Evolutionary conservation across 768 basidiomycete species (phyloP).

Genomic region (Albatrellus ellisii): DNA sequence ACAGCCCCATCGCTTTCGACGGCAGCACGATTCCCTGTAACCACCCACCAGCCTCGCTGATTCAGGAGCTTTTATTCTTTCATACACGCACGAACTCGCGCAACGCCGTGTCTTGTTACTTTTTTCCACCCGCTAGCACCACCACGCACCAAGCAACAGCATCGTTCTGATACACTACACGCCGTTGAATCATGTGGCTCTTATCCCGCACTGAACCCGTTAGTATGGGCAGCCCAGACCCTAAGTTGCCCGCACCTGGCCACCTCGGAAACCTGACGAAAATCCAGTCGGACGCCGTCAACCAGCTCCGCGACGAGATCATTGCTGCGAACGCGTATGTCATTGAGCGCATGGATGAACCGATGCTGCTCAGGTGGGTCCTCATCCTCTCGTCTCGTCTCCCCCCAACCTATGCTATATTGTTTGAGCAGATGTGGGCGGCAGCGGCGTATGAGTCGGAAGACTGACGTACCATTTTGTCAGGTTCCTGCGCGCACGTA

Average conservation of each 20-base stretch:
- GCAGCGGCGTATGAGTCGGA: background rate
- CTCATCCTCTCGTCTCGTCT: background rate
- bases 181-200: no score
- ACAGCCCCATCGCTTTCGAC: no score
- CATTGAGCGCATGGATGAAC: conserved; percentile 55
- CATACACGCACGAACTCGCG: no score
- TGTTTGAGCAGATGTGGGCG: background rate
- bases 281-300: conserved; percentile 48
- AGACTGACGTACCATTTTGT: background rate
- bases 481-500: conserved; percentile 87
- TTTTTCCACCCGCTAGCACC: no score
- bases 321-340: conserved; percentile 47
- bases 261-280: conserved; percentile 67
- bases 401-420: background rate
- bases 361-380: conserved; percentile 49
- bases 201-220: no score
- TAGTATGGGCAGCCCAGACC: no score
- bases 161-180: no score
- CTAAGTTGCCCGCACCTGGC: conserved; percentile 62
- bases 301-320: conserved; percentile 54
- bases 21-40: no score
- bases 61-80: no score
- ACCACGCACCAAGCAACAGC: no score
- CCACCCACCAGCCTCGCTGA: no score
- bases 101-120: no score